A percentile compares a stretch with the other conserved stretches of the same genome.
Evolutionary conservation across 164 flowering plant species (phyloP).

Genomic region (Dillenia suffruticosa): DNA sequence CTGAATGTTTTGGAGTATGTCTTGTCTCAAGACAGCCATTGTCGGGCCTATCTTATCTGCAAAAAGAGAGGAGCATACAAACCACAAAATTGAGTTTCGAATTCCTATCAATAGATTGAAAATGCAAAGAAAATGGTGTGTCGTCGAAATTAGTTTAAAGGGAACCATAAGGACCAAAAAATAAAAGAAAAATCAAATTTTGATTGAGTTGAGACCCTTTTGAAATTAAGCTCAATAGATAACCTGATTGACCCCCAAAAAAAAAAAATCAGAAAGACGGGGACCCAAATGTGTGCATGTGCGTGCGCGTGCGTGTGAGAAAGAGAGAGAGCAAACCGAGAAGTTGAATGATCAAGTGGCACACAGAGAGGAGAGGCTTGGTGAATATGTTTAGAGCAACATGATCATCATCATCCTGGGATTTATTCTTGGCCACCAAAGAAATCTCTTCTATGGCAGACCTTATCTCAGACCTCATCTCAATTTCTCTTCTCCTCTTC

Average conservation of each 20-base stretch:
- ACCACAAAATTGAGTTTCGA: no score
- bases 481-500: constrained; percentile 49
- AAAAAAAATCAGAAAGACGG: no score
- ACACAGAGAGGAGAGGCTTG: constrained; percentile 52
- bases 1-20: constrained; percentile 69
- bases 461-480: constrained; percentile 42
- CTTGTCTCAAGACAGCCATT: constrained; percentile 87
- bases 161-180: no score
- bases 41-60: constrained; percentile 96
- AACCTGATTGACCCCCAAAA: no score
- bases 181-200: constrained; percentile 1
- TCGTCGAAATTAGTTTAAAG: no score
- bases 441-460: constrained; percentile 66
- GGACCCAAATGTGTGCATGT: no score
- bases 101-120: no score
- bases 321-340: constrained; percentile 52
- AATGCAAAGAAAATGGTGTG: background rate
- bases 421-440: constrained; percentile 21
- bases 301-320: background rate
- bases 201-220: no score
- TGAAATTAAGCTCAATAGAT: no score
- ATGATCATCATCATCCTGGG: constrained; percentile 9
- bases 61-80: constrained; percentile 4
- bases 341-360: constrained; percentile 59
- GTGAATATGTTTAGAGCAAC: constrained; percentile 31